Base-by-base conservation (phyloP, 208 protist genomes). In the Leptomonas pyrrhocoris region DNA sequence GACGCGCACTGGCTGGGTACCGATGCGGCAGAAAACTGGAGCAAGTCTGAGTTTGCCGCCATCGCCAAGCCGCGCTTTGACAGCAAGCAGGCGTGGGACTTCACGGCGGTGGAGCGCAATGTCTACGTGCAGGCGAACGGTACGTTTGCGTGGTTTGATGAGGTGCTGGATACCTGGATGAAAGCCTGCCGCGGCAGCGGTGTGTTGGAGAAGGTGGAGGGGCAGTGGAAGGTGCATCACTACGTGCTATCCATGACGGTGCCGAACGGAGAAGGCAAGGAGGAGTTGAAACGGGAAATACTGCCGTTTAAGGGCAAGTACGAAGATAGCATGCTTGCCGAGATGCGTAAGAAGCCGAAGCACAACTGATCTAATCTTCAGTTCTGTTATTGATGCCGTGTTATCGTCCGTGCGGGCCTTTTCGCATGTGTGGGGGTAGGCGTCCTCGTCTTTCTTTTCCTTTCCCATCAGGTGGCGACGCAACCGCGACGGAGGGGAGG, bases 141-240 rank as follows among this genome's bases (percentile, higher is more conserved):
- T 12, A 64, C 40, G 8, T 38, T 73, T 8, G 56, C 67, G 3
- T 73, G 67, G 38, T 48, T 73, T 38, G 56, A 73, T 42, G 67
- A 73, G 54, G 56, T 73, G 30, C 67, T 73, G 5, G 56, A 56
- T 34, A 65, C 55, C 23, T 56, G 31, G 34, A 64, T 73, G 67
- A 73, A 73, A 43, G 56, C 21, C 0, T 57, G 53, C 38, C 56
- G 67, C n/a, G 67, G 55, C 36, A 64, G 67, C 23, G 55, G 67
- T 38, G 55, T 58, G 34, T 11, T 73, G 67, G 43, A 73, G 45
- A 42, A 16, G 56, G 57, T 57, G 11, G 25, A 53, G 8, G 46
- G 36, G 45, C 56, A 57, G 56, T 48, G 67, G 46, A 53, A 38
- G 54, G 57, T 73, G 57, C 67, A 63, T 23, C 67, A 65, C 67